Conservation (phyloP, 1,284 basidiomycete species). For the Puccinia polysora region DNA sequence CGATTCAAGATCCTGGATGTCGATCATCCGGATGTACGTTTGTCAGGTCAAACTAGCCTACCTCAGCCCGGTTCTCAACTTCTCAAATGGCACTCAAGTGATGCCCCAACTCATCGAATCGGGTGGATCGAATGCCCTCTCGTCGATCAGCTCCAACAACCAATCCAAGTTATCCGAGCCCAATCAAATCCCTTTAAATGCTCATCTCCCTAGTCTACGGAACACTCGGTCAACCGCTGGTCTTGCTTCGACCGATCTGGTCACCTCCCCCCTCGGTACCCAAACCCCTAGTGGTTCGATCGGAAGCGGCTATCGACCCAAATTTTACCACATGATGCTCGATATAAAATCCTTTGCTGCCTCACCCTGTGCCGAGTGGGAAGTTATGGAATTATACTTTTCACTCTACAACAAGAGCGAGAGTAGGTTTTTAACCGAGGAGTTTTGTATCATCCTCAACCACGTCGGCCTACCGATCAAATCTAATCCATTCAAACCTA, state of each 20-base stretch:
- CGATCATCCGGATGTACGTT: constrained; percentile 75
- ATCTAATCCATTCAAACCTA: constrained; percentile 57
- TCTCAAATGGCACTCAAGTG: constrained; percentile 56
- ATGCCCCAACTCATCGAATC: constrained; percentile 40
- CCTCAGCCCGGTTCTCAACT: constrained; percentile 69
- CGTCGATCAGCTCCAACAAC: constrained; percentile 47
- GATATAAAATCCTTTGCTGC: constrained; percentile 88
- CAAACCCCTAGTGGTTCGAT: constrained; percentile 30
- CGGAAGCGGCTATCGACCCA: constrained; percentile 53
- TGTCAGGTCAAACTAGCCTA: constrained; percentile 62
- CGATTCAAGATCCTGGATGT: constrained; percentile 47
- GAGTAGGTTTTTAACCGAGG: constrained; percentile 81
- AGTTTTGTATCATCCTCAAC: constrained; percentile 82
- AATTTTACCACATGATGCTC: constrained; percentile 81
- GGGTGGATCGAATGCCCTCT: constrained; percentile 14
- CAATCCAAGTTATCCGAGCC: constrained; percentile 48
- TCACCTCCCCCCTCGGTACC: constrained; percentile 4
- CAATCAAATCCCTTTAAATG: constrained; percentile 44
- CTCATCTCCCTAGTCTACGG: constrained; percentile 45
- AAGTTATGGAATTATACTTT: constrained; percentile 88
- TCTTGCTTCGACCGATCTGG: constrained; percentile 17
- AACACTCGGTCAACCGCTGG: constrained; percentile 28
- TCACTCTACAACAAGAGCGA: constrained; percentile 83
- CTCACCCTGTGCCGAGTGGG: constrained; percentile 78
- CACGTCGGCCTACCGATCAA: constrained; percentile 80